Conservation (phyloP, 306 rosid genomes). For the Macrotyloma uniflorum region DNA sequence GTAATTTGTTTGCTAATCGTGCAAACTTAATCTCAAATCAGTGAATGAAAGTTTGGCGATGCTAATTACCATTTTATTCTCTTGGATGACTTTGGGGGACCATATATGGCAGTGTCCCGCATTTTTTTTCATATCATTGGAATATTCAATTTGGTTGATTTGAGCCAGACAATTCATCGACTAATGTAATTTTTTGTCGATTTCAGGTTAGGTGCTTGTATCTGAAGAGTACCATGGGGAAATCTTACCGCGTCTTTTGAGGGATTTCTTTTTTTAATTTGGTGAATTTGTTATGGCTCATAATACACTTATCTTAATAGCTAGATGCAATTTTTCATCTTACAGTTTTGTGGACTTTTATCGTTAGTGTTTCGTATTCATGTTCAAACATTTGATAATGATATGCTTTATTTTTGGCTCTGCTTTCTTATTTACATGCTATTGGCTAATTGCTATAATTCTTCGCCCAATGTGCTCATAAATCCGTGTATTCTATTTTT, state of each 20-base stretch:
- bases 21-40: not conserved
- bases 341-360: slow-evolving; percentile 12
- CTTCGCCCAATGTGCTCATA: not conserved
- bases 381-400: slow-evolving; percentile 22
- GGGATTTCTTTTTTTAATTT: not conserved
- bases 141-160: not conserved
- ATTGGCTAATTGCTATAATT: not conserved
- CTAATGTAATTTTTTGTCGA: not conserved
- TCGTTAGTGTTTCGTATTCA: not conserved
- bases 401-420: not conserved
- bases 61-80: not conserved
- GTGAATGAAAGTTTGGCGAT: not conserved
- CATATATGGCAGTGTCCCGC: not conserved
- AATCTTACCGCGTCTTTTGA: slow-evolving; percentile 62
- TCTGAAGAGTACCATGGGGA: slow-evolving; percentile 76
- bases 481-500: not conserved
- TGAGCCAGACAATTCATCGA: not conserved
- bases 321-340: slow-evolving; percentile 16
- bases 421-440: not conserved
- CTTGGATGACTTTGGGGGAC: not conserved
- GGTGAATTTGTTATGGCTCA: not conserved
- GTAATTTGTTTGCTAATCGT: not conserved
- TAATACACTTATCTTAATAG: slow-evolving; percentile 14
- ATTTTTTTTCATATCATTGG: not conserved
- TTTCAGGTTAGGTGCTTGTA: slow-evolving; percentile 70